These are phyloP conservation scores for Chrysanthemum seticuspe DNA, from an alignment of 129 eudicot genomes.

Conservation along the genomic window DNA sequence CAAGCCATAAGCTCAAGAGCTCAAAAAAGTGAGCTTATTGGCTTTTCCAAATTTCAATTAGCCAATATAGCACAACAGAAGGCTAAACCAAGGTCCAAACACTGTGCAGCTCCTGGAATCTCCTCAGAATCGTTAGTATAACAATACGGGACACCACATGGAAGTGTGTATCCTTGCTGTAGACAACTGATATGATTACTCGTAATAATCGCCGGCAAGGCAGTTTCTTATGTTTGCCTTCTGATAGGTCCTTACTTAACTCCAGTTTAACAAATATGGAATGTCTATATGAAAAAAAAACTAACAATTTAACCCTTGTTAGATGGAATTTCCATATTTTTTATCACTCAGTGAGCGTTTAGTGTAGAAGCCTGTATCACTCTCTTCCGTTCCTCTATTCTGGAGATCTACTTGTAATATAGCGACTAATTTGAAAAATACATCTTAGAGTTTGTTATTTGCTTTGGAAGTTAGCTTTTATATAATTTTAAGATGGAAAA, in stretches of 20 bases:
- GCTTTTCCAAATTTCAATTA: no score
- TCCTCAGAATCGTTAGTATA: background rate
- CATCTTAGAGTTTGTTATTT: background rate
- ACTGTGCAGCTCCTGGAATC: background rate
- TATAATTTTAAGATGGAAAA: conserved; percentile 1
- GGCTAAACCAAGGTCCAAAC: no score
- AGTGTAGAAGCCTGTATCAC: background rate
- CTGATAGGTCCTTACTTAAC: background rate
- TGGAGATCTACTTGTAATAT: background rate
- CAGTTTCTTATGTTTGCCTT: background rate
- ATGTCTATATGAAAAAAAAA: background rate
- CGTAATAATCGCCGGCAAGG: background rate
- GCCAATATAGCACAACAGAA: no score
- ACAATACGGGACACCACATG: background rate
- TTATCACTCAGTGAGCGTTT: background rate
- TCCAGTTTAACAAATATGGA: background rate
- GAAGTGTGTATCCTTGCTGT: background rate
- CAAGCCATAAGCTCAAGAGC: no score
- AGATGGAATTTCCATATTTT: background rate
- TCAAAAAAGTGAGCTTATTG: no score
- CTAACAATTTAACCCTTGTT: background rate
- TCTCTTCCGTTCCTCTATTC: background rate
- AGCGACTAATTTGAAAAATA: background rate
- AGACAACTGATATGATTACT: conserved; percentile 7
- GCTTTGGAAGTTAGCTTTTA: background rate